Percentiles rank a stretch among this genome's conserved stretches.
Conservation (phyloP, 305 asterid species). For the Vinca major region DNA sequence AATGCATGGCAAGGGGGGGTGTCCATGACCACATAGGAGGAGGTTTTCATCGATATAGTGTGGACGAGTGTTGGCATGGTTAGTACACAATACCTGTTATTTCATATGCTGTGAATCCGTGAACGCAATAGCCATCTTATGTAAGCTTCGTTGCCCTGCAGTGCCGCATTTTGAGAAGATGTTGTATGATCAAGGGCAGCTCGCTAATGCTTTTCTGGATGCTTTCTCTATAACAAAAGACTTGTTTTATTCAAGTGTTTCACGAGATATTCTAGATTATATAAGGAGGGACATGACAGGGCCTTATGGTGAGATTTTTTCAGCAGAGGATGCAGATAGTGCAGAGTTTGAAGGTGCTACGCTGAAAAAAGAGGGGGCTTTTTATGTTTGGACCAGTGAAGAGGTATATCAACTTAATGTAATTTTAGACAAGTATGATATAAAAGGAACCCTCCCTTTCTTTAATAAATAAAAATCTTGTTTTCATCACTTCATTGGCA, state of each 20-base stretch:
- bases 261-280: constrained; percentile 78
- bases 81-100: constrained; percentile 13
- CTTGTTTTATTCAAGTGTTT: constrained; percentile 41
- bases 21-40: constrained; percentile 91
- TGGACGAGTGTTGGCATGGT: constrained; percentile 99
- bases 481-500: neutral
- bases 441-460: neutral
- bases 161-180: constrained; percentile 98
- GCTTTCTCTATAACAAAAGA: constrained; percentile 67
- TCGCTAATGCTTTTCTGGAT: constrained; percentile 61
- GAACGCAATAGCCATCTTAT: neutral
- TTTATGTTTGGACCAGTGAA: constrained; percentile 65
- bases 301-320: constrained; percentile 69
- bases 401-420: constrained; percentile 40
- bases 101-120: neutral
- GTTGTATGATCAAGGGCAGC: constrained; percentile 97
- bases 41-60: constrained; percentile 95
- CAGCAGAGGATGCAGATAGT: constrained; percentile 98
- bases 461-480: neutral
- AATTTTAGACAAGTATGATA: neutral
- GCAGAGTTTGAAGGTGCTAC: constrained; percentile 66
- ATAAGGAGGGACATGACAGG: constrained; percentile 90
- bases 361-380: constrained; percentile 79
- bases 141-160: constrained; percentile 26
- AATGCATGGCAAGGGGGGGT: constrained; percentile 87